Percentiles rank a stretch among this genome's conserved stretches.
Evolutionary conservation across 2,329 filamentous ascomycete species (phyloP).

Genomic region (Pseudogymnoascus sp.): DNA sequence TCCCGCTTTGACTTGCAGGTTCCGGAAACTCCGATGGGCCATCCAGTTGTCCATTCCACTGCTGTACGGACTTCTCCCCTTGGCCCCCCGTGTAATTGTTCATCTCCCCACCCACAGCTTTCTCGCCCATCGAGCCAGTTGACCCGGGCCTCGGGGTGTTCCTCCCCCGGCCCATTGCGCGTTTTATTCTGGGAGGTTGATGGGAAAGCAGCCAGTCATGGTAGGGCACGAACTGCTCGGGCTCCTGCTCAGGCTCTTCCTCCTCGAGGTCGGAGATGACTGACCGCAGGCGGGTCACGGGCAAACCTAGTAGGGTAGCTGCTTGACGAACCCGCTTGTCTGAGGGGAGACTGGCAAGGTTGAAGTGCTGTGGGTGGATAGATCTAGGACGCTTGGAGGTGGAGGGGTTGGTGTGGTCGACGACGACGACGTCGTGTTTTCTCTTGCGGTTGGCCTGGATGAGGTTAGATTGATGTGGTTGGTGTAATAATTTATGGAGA

Average conservation of each 20-base stretch:
- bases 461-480: neutral
- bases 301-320: neutral
- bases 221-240: neutral
- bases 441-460: neutral
- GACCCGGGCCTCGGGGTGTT: neutral
- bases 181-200: neutral
- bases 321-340: neutral
- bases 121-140: neutral
- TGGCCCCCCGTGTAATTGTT: neutral
- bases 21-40: neutral
- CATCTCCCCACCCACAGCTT: neutral
- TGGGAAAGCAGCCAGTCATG: neutral
- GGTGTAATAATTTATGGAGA: neutral
- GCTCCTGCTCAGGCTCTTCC: neutral
- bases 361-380: neutral
- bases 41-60: neutral
- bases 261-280: neutral
- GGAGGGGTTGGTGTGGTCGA: neutral
- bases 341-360: neutral
- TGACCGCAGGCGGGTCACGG: neutral
- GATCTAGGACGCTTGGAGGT: neutral
- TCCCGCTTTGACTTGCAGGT: neutral
- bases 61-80: neutral
- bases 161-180: neutral
- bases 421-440: neutral